These are phyloP conservation scores for Planoprotostelium fungivorum DNA, from an alignment of 78 protist species.

Conservation along the genomic window DNA sequence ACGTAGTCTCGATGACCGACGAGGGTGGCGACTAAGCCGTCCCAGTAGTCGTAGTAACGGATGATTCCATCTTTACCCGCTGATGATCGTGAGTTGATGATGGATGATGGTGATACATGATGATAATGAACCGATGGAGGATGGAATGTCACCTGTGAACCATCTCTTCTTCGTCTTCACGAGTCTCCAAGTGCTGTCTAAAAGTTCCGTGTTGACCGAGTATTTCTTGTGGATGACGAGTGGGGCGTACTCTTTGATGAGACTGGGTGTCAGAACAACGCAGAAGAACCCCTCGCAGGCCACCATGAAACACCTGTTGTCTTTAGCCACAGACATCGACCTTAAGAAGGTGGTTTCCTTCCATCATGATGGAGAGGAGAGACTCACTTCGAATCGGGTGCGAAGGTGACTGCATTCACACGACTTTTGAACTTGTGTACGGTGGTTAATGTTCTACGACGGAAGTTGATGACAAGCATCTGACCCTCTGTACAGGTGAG, in stretches of 20 bases:
- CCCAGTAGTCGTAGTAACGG: not conserved
- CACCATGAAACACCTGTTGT: not conserved
- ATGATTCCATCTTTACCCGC: not conserved
- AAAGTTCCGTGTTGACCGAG: not conserved
- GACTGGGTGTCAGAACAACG: constrained; percentile 4
- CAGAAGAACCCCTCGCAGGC: not conserved
- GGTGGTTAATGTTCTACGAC: constrained; percentile 21
- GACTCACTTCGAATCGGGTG: constrained; percentile 15
- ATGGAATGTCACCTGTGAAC: too few relatives aligned
- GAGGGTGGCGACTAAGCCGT: not conserved
- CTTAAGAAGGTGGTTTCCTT: not conserved
- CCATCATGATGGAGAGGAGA: not conserved
- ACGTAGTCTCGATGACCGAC: not conserved
- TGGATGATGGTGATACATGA: not conserved
- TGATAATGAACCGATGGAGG: not conserved
- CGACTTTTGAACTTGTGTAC: constrained; percentile 12
- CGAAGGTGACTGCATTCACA: constrained; percentile 11
- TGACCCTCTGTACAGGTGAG: constrained; percentile 18
- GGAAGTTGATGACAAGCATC: constrained; percentile 15
- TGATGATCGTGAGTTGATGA: not conserved
- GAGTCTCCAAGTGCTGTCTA: not conserved
- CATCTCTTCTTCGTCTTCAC: not conserved
- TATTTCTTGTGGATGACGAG: not conserved
- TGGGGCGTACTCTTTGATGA: not conserved
- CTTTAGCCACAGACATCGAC: not conserved